Evolutionary conservation across 371 early-diverging fungal genomes (phyloP).

Genomic region (Batkoa obscura): DNA sequence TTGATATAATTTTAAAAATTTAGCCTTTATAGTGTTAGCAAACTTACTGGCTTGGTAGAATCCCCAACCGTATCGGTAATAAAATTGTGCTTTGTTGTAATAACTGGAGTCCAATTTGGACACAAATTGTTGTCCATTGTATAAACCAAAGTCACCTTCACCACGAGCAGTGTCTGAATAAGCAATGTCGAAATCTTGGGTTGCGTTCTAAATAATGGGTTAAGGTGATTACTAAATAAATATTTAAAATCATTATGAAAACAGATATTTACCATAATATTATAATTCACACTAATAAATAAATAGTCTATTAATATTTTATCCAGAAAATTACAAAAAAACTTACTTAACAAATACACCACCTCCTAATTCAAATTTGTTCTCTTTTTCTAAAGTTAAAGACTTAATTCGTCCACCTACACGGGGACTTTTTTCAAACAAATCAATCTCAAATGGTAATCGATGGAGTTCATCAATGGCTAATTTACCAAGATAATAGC

Average conservation of each 20-base stretch:
- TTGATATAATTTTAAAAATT: constrained; percentile 1
- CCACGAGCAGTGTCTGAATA: background rate
- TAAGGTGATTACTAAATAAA: background rate
- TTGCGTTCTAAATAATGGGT: constrained; percentile 1
- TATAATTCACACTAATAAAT: constrained; percentile 1
- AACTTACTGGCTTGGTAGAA: background rate
- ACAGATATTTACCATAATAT: background rate
- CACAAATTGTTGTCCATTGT: background rate
- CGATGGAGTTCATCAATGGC: no score
- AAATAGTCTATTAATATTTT: background rate
- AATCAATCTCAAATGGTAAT: background rate
- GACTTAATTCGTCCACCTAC: constrained; percentile 1
- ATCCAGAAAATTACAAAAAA: background rate
- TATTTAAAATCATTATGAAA: background rate
- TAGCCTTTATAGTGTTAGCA: background rate
- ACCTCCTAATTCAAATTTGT: constrained; percentile 2
- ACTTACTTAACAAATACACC: constrained; percentile 1
- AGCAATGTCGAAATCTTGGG: background rate
- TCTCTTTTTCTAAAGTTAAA: background rate
- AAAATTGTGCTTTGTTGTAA: background rate
- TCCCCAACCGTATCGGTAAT: constrained; percentile 3
- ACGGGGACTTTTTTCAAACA: constrained; percentile 1
- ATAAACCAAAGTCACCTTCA: background rate
- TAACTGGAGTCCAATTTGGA: background rate
- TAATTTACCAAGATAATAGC: background rate